phyloP scores from a whole-genome alignment of 495 filamentous ascomycete species.

The Staphylotrichum tortipilum region DNA sequence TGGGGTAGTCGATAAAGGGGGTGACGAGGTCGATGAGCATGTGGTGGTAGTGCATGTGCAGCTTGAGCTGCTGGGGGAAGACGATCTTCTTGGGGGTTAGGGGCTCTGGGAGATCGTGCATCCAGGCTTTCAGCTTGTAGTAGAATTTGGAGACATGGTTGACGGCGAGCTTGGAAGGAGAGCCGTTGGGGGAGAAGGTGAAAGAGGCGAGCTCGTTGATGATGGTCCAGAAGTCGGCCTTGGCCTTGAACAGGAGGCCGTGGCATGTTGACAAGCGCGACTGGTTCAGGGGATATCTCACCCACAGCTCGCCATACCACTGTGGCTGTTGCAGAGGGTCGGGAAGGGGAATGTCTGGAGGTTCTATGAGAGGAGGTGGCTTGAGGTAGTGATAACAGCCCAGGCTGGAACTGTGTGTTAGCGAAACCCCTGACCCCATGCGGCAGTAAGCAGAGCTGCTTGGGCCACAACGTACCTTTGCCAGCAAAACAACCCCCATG shows the following conservation, averaged over 20 bases:
- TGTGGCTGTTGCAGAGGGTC: conserved; percentile 20
- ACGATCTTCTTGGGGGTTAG: conserved; percentile 28
- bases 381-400: conserved; percentile 23
- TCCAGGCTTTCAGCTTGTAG: conserved; percentile 20
- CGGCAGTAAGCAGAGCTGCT: too few relatives aligned
- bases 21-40: conserved; percentile 19
- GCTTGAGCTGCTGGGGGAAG: conserved; percentile 30
- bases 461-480: conserved; percentile 29
- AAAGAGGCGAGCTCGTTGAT: conserved; percentile 22
- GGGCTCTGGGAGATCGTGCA: conserved; percentile 23
- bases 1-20: conserved; percentile 15
- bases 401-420: conserved; percentile 7
- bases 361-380: conserved; percentile 16
- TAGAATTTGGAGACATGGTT: conserved; percentile 23
- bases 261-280: conserved; percentile 18
- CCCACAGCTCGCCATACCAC: conserved; percentile 34
- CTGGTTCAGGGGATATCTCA: conserved; percentile 26
- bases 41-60: conserved; percentile 25
- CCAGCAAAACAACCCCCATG: conserved; percentile 31
- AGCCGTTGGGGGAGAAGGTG: conserved; percentile 10
- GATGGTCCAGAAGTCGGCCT: conserved; percentile 27
- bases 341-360: conserved; percentile 25
- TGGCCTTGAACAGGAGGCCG: conserved; percentile 24
- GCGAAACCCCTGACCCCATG: background rate
- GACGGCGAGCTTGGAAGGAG: conserved; percentile 6